Conservation (phyloP, 805 yeast genomes). For the Myxozyma vanderwaltii region DNA sequence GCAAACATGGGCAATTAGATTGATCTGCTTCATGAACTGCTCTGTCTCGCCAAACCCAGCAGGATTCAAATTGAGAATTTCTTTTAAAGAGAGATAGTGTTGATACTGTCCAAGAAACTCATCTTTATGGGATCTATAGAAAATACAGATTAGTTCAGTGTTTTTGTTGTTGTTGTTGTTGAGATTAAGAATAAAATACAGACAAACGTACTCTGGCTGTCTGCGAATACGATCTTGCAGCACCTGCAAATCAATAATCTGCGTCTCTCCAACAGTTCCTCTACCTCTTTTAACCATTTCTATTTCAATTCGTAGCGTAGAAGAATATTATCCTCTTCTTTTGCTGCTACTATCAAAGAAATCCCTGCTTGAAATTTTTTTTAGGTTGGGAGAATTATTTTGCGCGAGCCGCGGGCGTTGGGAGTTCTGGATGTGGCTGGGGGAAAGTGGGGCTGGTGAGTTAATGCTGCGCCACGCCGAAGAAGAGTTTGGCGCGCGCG, state of each 20-base stretch:
- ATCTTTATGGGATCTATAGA: constrained; percentile 79
- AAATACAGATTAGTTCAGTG: background rate
- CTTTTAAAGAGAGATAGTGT: constrained; percentile 88
- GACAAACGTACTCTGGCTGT: constrained; percentile 65
- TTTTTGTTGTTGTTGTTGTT: too few relatives aligned
- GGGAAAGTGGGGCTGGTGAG: background rate
- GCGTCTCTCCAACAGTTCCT: constrained; percentile 62
- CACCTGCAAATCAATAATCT: constrained; percentile 41
- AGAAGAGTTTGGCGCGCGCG: too few relatives aligned
- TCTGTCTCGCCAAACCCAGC: constrained; percentile 57
- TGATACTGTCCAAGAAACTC: constrained; percentile 91
- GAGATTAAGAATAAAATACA: background rate
- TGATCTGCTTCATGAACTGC: constrained; percentile 79
- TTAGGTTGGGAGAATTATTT: background rate
- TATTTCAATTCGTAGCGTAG: too few relatives aligned
- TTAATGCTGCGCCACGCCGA: background rate
- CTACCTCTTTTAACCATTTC: constrained; percentile 83
- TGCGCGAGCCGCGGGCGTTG: constrained; percentile 1
- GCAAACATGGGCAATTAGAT: constrained; percentile 91
- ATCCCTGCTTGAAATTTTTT: background rate
- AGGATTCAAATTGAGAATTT: constrained; percentile 78
- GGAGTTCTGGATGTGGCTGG: constrained; percentile 12
- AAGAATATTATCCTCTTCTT: too few relatives aligned
- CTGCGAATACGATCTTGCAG: constrained; percentile 89
- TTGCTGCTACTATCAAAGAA: background rate